Evolutionary conservation across 1,284 basidiomycete species (phyloP).

Genomic region (Ustilago vetiveriae): DNA sequence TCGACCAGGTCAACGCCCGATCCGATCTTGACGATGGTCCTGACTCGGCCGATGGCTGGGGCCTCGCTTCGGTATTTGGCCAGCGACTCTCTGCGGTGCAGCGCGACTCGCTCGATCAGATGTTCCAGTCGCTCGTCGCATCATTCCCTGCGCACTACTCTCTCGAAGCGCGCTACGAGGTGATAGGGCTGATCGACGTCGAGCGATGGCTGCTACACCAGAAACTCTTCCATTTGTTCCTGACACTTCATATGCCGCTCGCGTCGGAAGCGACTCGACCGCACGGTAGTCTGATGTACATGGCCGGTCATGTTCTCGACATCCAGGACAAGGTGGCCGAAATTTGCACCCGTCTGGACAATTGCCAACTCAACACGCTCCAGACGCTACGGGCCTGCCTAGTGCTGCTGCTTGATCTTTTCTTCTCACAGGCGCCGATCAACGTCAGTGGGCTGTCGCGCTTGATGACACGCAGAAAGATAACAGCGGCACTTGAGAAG

Average conservation of each 20-base stretch:
- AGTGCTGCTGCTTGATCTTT: constrained; percentile 35
- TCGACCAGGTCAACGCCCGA: constrained; percentile 37
- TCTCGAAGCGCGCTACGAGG: constrained; percentile 31
- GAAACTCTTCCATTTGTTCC: constrained; percentile 28
- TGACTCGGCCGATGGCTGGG: constrained; percentile 11
- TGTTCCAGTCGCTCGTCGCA: constrained; percentile 29
- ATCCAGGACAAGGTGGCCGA: constrained; percentile 39
- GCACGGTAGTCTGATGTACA: constrained; percentile 42
- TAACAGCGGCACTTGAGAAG: constrained; percentile 29
- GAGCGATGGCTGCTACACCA: constrained; percentile 45
- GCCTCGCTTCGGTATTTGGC: constrained; percentile 32
- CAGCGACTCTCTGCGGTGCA: constrained; percentile 23
- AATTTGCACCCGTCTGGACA: constrained; percentile 21
- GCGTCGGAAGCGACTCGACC: constrained; percentile 24
- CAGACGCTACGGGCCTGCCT: constrained; percentile 37
- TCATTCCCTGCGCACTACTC: constrained; percentile 41
- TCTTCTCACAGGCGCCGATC: constrained; percentile 16
- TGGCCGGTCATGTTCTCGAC: constrained; percentile 38
- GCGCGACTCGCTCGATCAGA: constrained; percentile 32
- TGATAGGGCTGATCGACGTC: constrained; percentile 21
- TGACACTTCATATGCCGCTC: constrained; percentile 42
- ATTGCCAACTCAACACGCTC: constrained; percentile 19
- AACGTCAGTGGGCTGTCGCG: constrained; percentile 28
- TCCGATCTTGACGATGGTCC: constrained; percentile 25
- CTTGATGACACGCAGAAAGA: constrained; percentile 37